Conservation (phyloP, 1,139 yeast genomes). For the Zygosaccharomyces sapae region DNA sequence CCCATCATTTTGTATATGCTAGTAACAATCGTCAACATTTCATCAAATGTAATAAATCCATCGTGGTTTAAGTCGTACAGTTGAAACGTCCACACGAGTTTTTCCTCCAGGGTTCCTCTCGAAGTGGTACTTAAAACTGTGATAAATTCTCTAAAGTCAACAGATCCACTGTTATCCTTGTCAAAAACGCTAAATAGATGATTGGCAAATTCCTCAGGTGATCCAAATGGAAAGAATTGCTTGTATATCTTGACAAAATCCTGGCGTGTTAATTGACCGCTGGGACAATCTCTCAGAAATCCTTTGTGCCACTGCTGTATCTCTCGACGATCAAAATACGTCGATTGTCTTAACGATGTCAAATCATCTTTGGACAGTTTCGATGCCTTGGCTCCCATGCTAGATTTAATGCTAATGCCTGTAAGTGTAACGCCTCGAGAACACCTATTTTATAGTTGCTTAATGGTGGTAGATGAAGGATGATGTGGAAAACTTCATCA, state of each 20-base stretch:
- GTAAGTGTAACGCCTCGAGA: not conserved
- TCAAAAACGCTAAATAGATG: constrained; percentile 89
- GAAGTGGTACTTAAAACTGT: constrained; percentile 84
- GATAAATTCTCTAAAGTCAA: constrained; percentile 91
- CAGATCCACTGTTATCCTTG: constrained; percentile 70
- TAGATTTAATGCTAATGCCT: not conserved
- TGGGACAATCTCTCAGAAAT: constrained; percentile 87
- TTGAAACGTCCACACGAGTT: constrained; percentile 80
- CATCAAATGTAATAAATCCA: constrained; percentile 71
- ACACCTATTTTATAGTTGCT: not conserved
- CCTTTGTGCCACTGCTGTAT: constrained; percentile 98
- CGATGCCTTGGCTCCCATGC: constrained; percentile 94
- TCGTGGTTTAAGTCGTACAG: constrained; percentile 78
- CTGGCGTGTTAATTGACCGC: constrained; percentile 79
- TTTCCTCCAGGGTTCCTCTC: constrained; percentile 83
- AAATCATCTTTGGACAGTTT: constrained; percentile 90
- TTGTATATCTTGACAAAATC: constrained; percentile 90
- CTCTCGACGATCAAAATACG: constrained; percentile 90
- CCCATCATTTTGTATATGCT: constrained; percentile 97
- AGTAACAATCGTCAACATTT: constrained; percentile 71
- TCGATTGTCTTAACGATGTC: constrained; percentile 73
- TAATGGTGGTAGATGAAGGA: not conserved
- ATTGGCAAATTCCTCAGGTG: constrained; percentile 86
- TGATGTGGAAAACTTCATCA: not conserved
- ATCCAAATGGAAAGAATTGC: constrained; percentile 98